Evolutionary conservation across 306 rosid species (phyloP), one percentile per base, ranked within the genome.

Genomic region (Pyrus pyrifolia): DNA sequence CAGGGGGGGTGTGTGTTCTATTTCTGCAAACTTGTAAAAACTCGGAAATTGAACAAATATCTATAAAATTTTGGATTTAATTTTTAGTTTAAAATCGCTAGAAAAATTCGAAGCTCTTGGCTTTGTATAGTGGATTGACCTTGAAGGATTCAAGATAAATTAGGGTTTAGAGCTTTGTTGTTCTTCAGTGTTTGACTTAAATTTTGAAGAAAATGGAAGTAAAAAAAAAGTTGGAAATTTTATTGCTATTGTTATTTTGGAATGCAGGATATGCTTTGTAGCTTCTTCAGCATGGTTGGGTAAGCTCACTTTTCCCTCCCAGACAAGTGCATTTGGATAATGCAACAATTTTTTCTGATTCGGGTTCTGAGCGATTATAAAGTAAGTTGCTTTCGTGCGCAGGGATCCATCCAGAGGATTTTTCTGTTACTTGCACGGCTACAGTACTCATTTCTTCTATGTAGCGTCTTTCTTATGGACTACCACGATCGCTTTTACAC

Each of bases 401-500:
- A 96, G 99, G 84, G 99, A 92, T 81, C 99, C 99, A 21, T 87
- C 98, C 53, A 85, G 86, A 78, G 96, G 93, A 71, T 92, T 96
- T 77, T 87, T 89, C 76, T 96, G 99, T 81, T 91, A 87, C 86
- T 88, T 91, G 81, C 96, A 92, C 81, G 97, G 97, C 68, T 96
- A 92, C 62, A 91, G 87, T 80, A 85, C 98, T 14, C 99, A 96
- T 92, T 91, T 96, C 87, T 96, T 96, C 76, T 91, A 93, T 61
- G 99, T 96, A 82, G 98, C 99, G 51, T 96, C 99, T 72, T 96
- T 96, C 91, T 85, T 96, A 21, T 96, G 99, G 99, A 96, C 99
- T 58, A 96, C 99, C 44, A 89, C 97, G 11, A 96, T 96, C 76
- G 96, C 99, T 57, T 96, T 96, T 78, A 96, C 99, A 79, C 93